Evolutionary conservation across 2,329 filamentous ascomycete species (phyloP), one percentile per base, ranked within the genome.

Genomic region (Cordyceps cateniannulata): DNA sequence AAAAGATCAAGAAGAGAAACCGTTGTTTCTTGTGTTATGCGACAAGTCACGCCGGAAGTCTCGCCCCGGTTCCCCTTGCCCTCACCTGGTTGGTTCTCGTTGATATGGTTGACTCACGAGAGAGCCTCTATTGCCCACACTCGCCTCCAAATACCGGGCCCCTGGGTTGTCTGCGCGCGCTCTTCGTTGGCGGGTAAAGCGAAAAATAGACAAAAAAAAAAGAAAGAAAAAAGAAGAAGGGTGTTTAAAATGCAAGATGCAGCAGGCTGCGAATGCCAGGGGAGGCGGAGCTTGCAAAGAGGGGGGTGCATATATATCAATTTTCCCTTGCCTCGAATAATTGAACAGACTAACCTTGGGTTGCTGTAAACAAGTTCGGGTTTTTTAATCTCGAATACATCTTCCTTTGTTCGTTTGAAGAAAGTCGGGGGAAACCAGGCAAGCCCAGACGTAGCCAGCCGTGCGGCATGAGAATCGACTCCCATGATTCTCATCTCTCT

Each of bases 211-310:
- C 32, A 42, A 42, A 18, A 8, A n/a, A 53, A 35, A 53, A 12
- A 42, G 16, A 14, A 20, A 38, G 6, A 35, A n/a, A n/a, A n/a
- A n/a, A n/a, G n/a, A n/a, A n/a, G n/a, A n/a, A n/a, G n/a, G n/a
- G n/a, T n/a, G n/a, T n/a, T n/a, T n/a, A n/a, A n/a, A n/a, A 55
- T 55, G 52, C 52, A 55, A 55, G 52, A 55, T 55, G 52, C 52
- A 55, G 52, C 52, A 55, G 52, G 52, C 29, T 24, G 50, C 3
- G 4, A 22, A 14, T 47, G 20, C 44, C 44, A 47, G 12, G 8
- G 12, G 38, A 10, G 38, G 38, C 7, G 4, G 29, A 16, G 49
- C 20, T n/a, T n/a, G n/a, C n/a, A n/a, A n/a, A 18, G 44, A 25
- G 44, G 44, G 44, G 48, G 9, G 49, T 12, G 49, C 38, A n/a